Evolutionary conservation across 106 monocot species (phyloP).

Genomic region (Allium fistulosum): DNA sequence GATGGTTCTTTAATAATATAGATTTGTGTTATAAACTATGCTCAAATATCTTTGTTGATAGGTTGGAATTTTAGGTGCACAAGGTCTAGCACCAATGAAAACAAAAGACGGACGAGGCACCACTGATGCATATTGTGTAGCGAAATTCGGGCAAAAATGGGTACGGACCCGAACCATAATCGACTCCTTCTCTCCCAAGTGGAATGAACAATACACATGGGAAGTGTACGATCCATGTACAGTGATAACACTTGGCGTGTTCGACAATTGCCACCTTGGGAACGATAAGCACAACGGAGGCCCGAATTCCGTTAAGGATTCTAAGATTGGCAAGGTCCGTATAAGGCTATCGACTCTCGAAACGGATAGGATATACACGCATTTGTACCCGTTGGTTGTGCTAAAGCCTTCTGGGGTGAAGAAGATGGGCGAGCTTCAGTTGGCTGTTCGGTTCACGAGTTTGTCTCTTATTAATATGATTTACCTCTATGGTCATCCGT

Average conservation of each 20-base stretch:
- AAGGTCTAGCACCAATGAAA: constrained; percentile 51
- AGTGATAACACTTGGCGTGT: constrained; percentile 61
- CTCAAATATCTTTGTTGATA: no score
- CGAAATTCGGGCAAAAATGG: constrained; percentile 77
- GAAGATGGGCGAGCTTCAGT: constrained; percentile 66
- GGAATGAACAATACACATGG: constrained; percentile 83
- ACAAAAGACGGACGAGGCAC: constrained; percentile 31
- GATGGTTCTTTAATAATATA: no score
- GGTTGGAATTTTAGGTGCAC: constrained; percentile 47
- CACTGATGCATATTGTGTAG: constrained; percentile 70
- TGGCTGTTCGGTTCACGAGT: constrained; percentile 56
- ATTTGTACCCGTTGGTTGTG: constrained; percentile 51
- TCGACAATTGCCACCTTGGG: constrained; percentile 64
- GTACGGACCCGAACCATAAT: constrained; percentile 56
- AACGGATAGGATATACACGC: constrained; percentile 51
- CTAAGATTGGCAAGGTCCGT: constrained; percentile 51
- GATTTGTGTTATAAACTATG: no score
- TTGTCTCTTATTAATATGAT: constrained; percentile 37
- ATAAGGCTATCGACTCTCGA: constrained; percentile 59
- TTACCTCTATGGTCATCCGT: constrained; percentile 50
- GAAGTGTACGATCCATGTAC: constrained; percentile 67
- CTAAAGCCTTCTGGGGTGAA: constrained; percentile 56
- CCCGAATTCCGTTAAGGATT: constrained; percentile 14
- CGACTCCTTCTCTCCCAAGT: constrained; percentile 42
- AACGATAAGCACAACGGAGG: constrained; percentile 3